These are phyloP conservation scores for Cyberlindnera saturnus DNA, from an alignment of 805 yeast species.

Conservation along the genomic window DNA sequence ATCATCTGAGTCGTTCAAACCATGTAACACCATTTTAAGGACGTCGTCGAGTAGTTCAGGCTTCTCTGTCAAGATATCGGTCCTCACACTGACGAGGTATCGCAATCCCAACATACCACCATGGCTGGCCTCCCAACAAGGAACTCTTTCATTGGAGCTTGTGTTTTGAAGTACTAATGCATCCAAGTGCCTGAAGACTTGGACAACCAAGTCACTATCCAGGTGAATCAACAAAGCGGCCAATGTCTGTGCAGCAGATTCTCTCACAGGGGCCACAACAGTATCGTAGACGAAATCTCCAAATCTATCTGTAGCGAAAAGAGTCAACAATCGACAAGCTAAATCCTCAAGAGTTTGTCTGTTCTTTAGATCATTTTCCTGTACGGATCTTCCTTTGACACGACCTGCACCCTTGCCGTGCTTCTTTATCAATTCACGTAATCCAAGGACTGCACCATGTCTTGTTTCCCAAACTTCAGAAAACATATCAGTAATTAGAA, in stretches of 20 bases:
- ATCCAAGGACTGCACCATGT: slow-evolving; percentile 92
- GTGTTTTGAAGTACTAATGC: slow-evolving; percentile 63
- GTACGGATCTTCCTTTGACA: slow-evolving; percentile 51
- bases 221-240: slow-evolving; percentile 85
- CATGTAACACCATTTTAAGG: slow-evolving; percentile 80
- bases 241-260: slow-evolving; percentile 89
- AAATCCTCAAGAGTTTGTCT: slow-evolving; percentile 75
- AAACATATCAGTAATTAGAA: slow-evolving; percentile 71
- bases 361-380: slow-evolving; percentile 64
- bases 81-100: slow-evolving; percentile 85
- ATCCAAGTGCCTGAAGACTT: slow-evolving; percentile 60
- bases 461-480: slow-evolving; percentile 90
- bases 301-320: slow-evolving; percentile 89
- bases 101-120: slow-evolving; percentile 94
- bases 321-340: slow-evolving; percentile 74
- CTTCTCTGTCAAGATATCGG: slow-evolving; percentile 62
- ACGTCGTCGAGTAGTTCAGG: slow-evolving; percentile 59
- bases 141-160: slow-evolving; percentile 28
- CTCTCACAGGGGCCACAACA: slow-evolving; percentile 97
- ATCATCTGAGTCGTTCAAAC: slow-evolving; percentile 75
- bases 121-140: slow-evolving; percentile 96
- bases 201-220: slow-evolving; percentile 44
- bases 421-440: slow-evolving; percentile 75
- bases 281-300: slow-evolving; percentile 97
- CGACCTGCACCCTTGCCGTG: slow-evolving; percentile 89